These are phyloP conservation scores for Neopestalotiopsis rosae DNA, from an alignment of 2,329 filamentous ascomycete genomes.

Conservation along the genomic window DNA sequence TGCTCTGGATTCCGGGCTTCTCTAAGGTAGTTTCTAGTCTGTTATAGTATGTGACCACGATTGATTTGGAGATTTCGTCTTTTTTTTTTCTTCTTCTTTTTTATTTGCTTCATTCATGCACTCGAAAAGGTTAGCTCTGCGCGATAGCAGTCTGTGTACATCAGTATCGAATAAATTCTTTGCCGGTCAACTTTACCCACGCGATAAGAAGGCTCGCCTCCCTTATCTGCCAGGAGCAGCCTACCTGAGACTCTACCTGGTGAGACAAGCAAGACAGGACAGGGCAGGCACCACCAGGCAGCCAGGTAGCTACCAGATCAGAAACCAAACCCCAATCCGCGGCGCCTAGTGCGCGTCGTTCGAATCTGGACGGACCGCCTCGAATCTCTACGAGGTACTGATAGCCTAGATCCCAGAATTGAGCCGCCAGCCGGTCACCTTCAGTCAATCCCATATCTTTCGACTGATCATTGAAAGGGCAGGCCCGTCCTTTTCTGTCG, in stretches of 20 bases:
- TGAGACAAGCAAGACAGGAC: background rate
- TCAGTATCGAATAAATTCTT: too few species aligned
- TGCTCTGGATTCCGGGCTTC: background rate
- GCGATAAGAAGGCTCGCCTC: background rate
- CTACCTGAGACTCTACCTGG: background rate
- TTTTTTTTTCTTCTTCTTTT: too few species aligned
- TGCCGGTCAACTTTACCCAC: background rate
- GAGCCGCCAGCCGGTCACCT: background rate
- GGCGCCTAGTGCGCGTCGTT: background rate
- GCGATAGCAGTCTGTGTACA: background rate
- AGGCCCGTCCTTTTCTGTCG: background rate
- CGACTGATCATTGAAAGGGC: slow-evolving; percentile 6
- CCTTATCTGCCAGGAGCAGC: background rate
- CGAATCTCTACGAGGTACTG: background rate
- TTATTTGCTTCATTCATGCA: background rate
- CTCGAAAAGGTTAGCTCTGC: background rate
- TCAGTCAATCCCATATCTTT: background rate
- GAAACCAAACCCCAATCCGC: background rate
- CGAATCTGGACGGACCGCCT: too few species aligned
- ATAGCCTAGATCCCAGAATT: background rate
- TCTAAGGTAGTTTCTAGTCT: too few species aligned
- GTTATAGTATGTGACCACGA: background rate
- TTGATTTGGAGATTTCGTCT: background rate
- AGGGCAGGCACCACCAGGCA: background rate
- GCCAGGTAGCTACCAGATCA: background rate